These are phyloP conservation scores for Talaromyces albobiverticillius DNA, from an alignment of 2,329 filamentous ascomycete genomes.

Conservation along the genomic window DNA sequence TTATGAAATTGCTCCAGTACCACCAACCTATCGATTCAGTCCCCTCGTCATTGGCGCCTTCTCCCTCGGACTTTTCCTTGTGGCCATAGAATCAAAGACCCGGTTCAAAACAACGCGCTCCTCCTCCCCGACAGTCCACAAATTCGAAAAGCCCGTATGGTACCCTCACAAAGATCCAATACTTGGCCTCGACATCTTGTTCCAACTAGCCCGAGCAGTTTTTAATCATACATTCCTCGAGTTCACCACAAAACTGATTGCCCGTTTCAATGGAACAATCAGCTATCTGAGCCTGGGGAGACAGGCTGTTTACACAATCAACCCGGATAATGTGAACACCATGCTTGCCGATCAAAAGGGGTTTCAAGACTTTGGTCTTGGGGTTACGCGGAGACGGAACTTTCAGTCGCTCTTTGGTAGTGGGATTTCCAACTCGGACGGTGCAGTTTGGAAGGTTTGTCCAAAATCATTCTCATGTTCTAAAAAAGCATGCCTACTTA, in stretches of 20 bases:
- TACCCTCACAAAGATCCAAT: conserved; percentile 13
- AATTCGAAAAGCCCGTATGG: background rate
- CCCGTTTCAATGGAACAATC: background rate
- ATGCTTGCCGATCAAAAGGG: conserved; percentile 15
- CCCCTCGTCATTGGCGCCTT: background rate
- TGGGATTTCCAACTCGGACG: conserved; percentile 37
- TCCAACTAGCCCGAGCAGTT: background rate
- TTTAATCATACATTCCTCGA: background rate
- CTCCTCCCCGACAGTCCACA: background rate
- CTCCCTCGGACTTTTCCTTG: background rate
- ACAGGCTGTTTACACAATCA: conserved; percentile 3
- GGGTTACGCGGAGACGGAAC: background rate
- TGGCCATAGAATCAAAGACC: background rate
- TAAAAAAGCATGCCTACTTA: background rate
- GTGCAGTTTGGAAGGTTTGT: conserved; percentile 26
- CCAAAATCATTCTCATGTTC: background rate
- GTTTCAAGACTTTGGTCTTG: conserved; percentile 1
- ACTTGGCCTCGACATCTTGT: conserved; percentile 2
- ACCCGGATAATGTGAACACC: conserved; percentile 10
- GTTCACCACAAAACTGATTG: background rate
- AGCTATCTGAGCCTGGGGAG: background rate
- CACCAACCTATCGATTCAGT: background rate
- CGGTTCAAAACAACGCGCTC: background rate
- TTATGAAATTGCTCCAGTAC: background rate
- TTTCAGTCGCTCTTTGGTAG: conserved; percentile 29